These are phyloP conservation scores for Apodospora peruviana DNA, from an alignment of 495 filamentous ascomycete species.

Conservation along the genomic window DNA sequence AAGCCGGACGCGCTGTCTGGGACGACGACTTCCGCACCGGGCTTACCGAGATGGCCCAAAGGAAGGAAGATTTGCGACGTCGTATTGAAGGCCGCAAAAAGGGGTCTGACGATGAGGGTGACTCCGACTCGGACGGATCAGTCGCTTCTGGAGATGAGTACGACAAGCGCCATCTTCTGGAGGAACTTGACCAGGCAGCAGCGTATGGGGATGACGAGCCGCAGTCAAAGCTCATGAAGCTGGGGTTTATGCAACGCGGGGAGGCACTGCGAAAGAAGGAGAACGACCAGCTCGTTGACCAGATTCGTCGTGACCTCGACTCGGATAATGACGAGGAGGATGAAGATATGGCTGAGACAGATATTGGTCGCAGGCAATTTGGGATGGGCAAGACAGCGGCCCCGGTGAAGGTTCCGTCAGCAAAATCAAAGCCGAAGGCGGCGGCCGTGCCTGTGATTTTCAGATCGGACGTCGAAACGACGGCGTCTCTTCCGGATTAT, in stretches of 20 bases:
- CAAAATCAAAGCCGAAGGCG: neutral
- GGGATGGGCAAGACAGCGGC: slow-evolving; percentile 37
- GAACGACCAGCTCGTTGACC: slow-evolving; percentile 76
- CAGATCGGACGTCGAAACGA: neutral
- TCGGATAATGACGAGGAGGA: slow-evolving; percentile 40
- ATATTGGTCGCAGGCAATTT: slow-evolving; percentile 60
- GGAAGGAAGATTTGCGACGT: slow-evolving; percentile 78
- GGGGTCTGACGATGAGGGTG: slow-evolving; percentile 49
- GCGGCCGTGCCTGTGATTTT: neutral
- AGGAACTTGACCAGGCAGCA: slow-evolving; percentile 49
- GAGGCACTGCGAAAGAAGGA: slow-evolving; percentile 68
- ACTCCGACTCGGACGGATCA: slow-evolving; percentile 46
- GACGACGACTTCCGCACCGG: slow-evolving; percentile 75
- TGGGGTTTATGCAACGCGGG: slow-evolving; percentile 92
- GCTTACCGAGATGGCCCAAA: slow-evolving; percentile 73
- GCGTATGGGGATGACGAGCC: slow-evolving; percentile 31
- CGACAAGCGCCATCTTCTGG: slow-evolving; percentile 53
- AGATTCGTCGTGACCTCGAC: slow-evolving; percentile 66
- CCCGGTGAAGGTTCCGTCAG: neutral
- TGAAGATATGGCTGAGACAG: slow-evolving; percentile 55
- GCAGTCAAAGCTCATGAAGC: slow-evolving; percentile 51
- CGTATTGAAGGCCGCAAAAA: slow-evolving; percentile 75
- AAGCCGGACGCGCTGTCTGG: slow-evolving; percentile 72
- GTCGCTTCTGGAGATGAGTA: slow-evolving; percentile 48
- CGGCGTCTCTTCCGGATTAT: too few relatives aligned